Base-by-base conservation (phyloP, 495 filamentous ascomycete species). In the Podospora sp. region DNA sequence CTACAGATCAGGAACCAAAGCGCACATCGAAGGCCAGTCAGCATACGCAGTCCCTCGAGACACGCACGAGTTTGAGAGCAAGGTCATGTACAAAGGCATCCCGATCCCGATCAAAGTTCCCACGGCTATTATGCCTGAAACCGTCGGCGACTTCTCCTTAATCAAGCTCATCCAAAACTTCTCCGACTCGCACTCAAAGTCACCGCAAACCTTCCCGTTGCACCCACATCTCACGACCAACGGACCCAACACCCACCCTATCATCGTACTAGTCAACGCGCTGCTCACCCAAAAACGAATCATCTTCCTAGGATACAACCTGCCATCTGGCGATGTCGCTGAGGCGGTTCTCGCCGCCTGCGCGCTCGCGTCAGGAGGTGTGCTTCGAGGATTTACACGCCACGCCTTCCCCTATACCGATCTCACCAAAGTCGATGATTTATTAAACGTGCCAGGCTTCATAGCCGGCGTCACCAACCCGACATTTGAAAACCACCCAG, bases 321-420 rank as follows among this genome's bases (percentile, higher is more conserved):
- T 92, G 70, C 93, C 95, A 7, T 97, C 94, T 1, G 91, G 92
- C 1, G 92, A 96, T 73, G 95, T 99, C 12, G 95, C 93, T 7
- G 94, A 98, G 79, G 94, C 95, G 4, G 95, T 99, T 7, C 84
- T 99, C 0, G 95, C 92, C 1, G 93, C 94, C 0, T 98, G 94
- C 76, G 92, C 95, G 6, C 85, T 99, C 33, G 94, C 91, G 22
- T 97, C 93, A 25, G 96, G 95, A n/a, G 95, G 96, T 24, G 83
- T 97, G n/a, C 82, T 99, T 20, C 82, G 92, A 51, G 95, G 96
- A 24, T 98, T 98, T 78, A 97, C 93, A 21, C 88, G 95, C n/a
- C 92, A 97, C 80, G 96, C 96, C 16, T 99, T 99, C 74, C 95
- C 95, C 6, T 99, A 99, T 75, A 99, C 95, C 7, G 95, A 99